Conservation (phyloP, 208 protist species). For the Endotrypanum monterogeii region DNA sequence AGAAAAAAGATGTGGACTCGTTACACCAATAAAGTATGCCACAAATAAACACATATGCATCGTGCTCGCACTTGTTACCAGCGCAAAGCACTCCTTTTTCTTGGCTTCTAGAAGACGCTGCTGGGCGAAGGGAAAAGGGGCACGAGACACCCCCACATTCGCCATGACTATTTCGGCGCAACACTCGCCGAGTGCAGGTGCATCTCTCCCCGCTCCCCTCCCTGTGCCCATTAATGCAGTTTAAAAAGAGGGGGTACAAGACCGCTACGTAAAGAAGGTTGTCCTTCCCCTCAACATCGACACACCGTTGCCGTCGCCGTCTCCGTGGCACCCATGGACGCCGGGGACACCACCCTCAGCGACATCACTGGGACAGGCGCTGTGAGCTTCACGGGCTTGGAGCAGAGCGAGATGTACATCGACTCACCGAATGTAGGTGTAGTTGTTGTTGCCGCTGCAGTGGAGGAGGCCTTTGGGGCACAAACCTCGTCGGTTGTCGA, state of each 20-base stretch:
- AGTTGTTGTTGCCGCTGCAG: neutral
- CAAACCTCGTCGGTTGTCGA: neutral
- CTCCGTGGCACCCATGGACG: neutral
- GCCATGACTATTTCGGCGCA: neutral
- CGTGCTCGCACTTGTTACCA: neutral
- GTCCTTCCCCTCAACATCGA: neutral
- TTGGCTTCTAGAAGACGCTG: neutral
- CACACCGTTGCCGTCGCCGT: neutral
- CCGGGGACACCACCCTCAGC: neutral
- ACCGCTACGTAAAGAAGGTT: neutral
- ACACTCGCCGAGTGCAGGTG: neutral
- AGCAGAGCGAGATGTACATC: slow-evolving; percentile 3
- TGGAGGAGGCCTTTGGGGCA: neutral
- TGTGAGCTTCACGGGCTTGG: slow-evolving; percentile 3
- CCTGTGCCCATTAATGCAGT: neutral
- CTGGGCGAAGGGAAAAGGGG: neutral
- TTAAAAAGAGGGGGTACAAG: neutral
- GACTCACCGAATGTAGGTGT: neutral
- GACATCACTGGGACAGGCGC: slow-evolving; percentile 10
- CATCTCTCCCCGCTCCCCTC: neutral
- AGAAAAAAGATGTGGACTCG: neutral
- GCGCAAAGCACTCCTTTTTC: neutral
- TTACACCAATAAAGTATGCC: neutral
- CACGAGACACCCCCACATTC: neutral
- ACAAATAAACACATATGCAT: neutral